Evolutionary conservation across 345 rosid species (phyloP), one percentile per base, ranked within the genome.

Genomic region (Mercurialis annua): DNA sequence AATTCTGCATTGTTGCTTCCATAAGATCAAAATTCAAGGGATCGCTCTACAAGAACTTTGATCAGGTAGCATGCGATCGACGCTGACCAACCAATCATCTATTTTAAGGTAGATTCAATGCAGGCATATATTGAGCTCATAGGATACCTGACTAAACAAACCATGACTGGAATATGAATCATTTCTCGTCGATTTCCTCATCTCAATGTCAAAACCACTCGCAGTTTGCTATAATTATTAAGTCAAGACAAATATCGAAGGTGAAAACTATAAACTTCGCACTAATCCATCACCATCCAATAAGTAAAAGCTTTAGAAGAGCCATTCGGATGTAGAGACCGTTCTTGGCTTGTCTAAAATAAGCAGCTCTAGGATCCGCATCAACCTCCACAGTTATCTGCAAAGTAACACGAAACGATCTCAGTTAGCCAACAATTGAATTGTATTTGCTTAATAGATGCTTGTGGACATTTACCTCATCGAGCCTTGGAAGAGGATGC

Each of bases 401-500:
- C 62, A 17, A n/a, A 44, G 9, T 38, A 40, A 12, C 0, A 43
- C 4, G 49, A 55, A 16, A 21, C 44, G 15, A 27, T 3, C 44
- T 18, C 65, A 15, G 46, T 49, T 20, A 71, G 26, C 3, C 68
- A 59, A 47, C n/a, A 3, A 2, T 21, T 24, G 49, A 1, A 55
- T 10, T 55, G 49, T 2, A 55, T 10, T 55, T 11, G 5, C 46
- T 53, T 10, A 11, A 1, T 15, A 31, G 42, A 24, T 15, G 52
- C 17, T 8, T 31, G 3, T 33, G 1, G 1, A 48, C 44, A 68
- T 69, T 76, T 59, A 87, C 98, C 90, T 94, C 97, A 44, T 94
- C 98, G 9, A 94, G 89, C 81, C 98, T 84, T 0, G 99, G 99
- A 54, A 94, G 88, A 73, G 98, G 98, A 71, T 94, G 98, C 99